Base-by-base conservation (phyloP, 2,329 filamentous ascomycete genomes). In the Cladosporium sp. region DNA sequence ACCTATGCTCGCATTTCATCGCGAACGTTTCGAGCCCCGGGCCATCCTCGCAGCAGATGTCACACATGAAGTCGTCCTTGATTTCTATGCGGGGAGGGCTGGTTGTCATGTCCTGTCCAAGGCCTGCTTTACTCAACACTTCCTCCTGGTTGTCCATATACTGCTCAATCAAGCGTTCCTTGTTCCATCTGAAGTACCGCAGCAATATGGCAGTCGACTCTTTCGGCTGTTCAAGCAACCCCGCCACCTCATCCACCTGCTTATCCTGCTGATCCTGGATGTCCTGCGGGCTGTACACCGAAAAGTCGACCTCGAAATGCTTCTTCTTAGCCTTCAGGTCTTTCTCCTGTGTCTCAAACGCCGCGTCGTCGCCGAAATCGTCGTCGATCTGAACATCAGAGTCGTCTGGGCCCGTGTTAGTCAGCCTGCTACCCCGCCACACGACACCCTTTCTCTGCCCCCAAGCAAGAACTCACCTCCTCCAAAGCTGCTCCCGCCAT, bases 31-130 rank as follows among this genome's bases (percentile, higher is more conserved):
- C 70, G 16, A 96, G 73, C 1, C 81, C 83, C 0, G 83, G 77
- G 16, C 81, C 86, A 59, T 98, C 93, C 64, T 97, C 91, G 70
- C 87, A 97, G 74, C 93, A 98, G 59, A 98, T 98, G 56, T 95
- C 90, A 72, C 93, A 98, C 63, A 81, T 77, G 68, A 98, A 98
- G 8, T 84, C 89, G 11, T 82, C 77, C 14, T 92, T 74, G 13
- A 77, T 74, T 66, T 91, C 81, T 3, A 95, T 78, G 64, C 81
- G 84, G 2, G 88, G 86, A 9, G 79, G 77, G 9, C 74, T 74
- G 34, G 55, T 53, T 1, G 74, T 72, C n/a, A 80, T 76, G 55
- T 77, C 82, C 51, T 84, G 80, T 34, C 85, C 86, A 31, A 98
- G 73, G 0, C 93, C 93, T 11, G 92, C 91, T 56, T 84, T 84